A percentile compares a stretch with the other conserved stretches of the same genome.
phyloP scores from a whole-genome alignment of 75 land plant genomes.

The Adiantum capillusveneris region DNA sequence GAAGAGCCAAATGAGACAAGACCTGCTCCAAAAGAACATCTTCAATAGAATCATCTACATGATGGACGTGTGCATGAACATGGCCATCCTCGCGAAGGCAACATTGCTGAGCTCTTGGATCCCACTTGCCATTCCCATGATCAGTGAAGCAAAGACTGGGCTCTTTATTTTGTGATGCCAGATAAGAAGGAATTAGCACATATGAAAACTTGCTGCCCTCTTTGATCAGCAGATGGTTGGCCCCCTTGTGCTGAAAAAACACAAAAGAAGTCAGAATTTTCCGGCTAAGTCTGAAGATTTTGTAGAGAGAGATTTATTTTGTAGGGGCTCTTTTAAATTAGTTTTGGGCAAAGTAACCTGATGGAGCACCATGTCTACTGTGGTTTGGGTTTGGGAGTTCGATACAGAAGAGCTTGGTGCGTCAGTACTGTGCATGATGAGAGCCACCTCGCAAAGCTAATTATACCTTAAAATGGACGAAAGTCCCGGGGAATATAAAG shows the following conservation, averaged over 20 bases:
- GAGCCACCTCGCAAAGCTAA: too few species aligned
- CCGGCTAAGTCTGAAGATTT: too few species aligned
- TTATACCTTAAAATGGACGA: too few species aligned
- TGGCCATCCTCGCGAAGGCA: slow-evolving; percentile 27
- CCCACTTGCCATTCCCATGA: slow-evolving; percentile 15
- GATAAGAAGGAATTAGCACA: slow-evolving; percentile 15
- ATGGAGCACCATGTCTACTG: too few species aligned
- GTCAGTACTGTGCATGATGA: too few species aligned
- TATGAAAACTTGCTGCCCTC: slow-evolving; percentile 26
- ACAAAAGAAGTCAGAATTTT: too few species aligned
- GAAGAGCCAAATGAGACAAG: not conserved
- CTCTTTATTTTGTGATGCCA: slow-evolving; percentile 1
- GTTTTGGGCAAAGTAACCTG: too few species aligned
- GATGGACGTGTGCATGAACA: slow-evolving; percentile 37
- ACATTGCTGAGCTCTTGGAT: slow-evolving; percentile 17
- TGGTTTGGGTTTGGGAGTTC: too few species aligned
- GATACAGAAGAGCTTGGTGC: too few species aligned
- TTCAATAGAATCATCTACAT: slow-evolving; percentile 24
- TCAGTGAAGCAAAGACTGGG: slow-evolving; percentile 22
- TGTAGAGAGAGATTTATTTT: too few species aligned
- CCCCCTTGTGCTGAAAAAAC: slow-evolving; percentile 18
- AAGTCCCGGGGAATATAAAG: too few species aligned
- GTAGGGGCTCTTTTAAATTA: too few species aligned
- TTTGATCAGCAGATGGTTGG: slow-evolving; percentile 18
- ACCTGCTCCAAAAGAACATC: slow-evolving; percentile 35